Base-by-base conservation (phyloP, 2,329 filamentous ascomycete genomes). In the Escovopsis sp. region DNA sequence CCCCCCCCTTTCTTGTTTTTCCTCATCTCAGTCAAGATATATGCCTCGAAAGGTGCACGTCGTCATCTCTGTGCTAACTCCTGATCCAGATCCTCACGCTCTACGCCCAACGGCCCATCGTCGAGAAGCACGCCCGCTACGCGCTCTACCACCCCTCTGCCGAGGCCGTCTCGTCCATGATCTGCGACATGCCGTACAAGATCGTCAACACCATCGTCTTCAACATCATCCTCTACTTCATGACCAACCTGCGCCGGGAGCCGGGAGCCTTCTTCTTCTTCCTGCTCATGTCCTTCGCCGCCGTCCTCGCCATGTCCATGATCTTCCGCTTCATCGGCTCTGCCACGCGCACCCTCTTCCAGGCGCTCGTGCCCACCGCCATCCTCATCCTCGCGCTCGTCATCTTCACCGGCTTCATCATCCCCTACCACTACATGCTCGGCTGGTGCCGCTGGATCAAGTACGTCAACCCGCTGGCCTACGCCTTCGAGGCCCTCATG, bases 131-230 rank as follows among this genome's bases (percentile, higher is more conserved):
- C 47, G 62, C 69, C 37, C 75, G 80, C 39, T 94, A 93, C 52
- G 85, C 86, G 14, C 67, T 94, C 14, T 93, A 94, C 48, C 87
- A 93, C 49, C 85, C 87, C 0, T 86, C 80, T 9, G 80, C 85
- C 13, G 86, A 94, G 65, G 83, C 85, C n/a, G 68, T 84, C 39
- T 75, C 82, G 0, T 90, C 82, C 9, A 90, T 93, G 79, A 57
- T 94, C 21, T 79, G 73, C 42, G 87, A 94, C 47, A 60, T 93
- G 58, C 87, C 87, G 0, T 84, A 84, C 57, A 93, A 59, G 45
- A 57, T 92, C 8, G 27, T 57, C n/a, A 87, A 87, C 46, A 60
- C 72, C 1, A 67, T 92, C 43, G 58, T 72, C 4, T 93, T 92
- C 65, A 92, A 93, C 52, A 35, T 87, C 23, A 67, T 74, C 1